phyloP scores from a whole-genome alignment of 2,329 filamentous ascomycete species.

The Chrysoporthe austroafricana region DNA sequence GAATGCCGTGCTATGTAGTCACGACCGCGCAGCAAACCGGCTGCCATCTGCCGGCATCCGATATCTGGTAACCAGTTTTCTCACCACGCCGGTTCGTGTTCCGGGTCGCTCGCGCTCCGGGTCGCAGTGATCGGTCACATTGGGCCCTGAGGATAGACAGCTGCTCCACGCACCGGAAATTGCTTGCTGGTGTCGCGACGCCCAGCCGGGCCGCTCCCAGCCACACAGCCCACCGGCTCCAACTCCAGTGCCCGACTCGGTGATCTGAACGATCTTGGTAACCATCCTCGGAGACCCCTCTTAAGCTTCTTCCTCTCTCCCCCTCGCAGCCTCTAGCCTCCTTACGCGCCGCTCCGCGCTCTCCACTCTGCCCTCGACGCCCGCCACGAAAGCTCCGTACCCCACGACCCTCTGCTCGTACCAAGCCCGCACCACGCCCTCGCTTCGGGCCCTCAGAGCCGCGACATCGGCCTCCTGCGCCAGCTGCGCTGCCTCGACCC shows the following conservation, averaged over 20 bases:
- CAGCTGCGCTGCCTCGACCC: constrained; percentile 62
- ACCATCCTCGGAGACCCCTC: not conserved
- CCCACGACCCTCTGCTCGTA: constrained; percentile 74
- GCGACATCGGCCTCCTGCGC: constrained; percentile 66
- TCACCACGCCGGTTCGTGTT: not conserved
- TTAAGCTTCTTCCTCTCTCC: constrained; percentile 52
- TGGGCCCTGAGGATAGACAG: not conserved
- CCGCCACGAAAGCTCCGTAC: constrained; percentile 70
- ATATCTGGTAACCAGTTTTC: not conserved
- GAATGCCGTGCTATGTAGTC: not conserved
- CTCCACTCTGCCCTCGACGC: constrained; percentile 70
- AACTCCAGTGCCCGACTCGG: not conserved
- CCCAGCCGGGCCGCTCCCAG: not conserved
- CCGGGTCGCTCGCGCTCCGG: not conserved
- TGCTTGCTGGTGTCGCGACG: not conserved
- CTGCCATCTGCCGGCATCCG: not conserved
- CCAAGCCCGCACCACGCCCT: constrained; percentile 67
- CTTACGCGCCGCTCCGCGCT: constrained; percentile 67
- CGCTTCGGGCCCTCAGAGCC: constrained; percentile 66
- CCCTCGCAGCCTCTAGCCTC: constrained; percentile 59
- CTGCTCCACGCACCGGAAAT: not conserved
- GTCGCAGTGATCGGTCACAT: not conserved
- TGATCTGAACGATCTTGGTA: not conserved
- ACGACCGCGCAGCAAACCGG: not conserved
- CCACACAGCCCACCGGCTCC: not conserved